phyloP scores from a whole-genome alignment of 352 stramenopile genomes.

The Aphanomyces astaci region DNA sequence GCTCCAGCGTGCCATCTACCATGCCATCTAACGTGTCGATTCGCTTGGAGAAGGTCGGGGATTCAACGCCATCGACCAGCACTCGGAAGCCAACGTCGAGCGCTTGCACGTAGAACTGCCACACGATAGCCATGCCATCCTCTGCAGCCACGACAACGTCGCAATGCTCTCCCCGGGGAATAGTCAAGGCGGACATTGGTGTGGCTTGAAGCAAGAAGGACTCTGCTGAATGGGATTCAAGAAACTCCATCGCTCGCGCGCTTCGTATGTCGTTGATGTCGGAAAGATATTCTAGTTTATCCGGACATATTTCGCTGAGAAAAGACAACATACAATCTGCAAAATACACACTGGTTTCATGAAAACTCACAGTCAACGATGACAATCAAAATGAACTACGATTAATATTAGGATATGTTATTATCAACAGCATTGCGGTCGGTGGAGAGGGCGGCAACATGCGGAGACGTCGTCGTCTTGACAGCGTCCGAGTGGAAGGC shows the following conservation, averaged over 20 bases:
- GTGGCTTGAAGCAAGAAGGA: constrained; percentile 12
- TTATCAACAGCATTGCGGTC: too few relatives aligned
- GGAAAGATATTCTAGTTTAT: not conserved
- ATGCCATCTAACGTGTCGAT: not conserved
- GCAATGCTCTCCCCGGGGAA: constrained; percentile 3
- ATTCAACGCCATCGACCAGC: not conserved
- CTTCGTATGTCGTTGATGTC: not conserved
- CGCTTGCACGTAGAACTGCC: constrained; percentile 2
- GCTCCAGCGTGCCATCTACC: constrained; percentile 12
- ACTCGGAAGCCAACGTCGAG: constrained; percentile 8
- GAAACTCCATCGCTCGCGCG: not conserved
- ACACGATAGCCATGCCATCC: not conserved
- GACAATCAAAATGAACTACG: too few relatives aligned
- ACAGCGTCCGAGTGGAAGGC: too few relatives aligned
- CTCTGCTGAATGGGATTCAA: not conserved
- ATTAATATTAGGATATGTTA: too few relatives aligned
- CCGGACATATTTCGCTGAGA: too few relatives aligned
- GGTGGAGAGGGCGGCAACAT: too few relatives aligned
- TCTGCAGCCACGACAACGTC: not conserved
- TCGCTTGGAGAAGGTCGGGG: not conserved
- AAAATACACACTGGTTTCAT: too few relatives aligned
- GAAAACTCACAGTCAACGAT: too few relatives aligned
- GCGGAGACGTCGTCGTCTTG: too few relatives aligned
- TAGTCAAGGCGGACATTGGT: not conserved
- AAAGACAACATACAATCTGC: too few relatives aligned